A percentile compares a stretch with the other conserved stretches of the same genome.
Conservation (phyloP, 345 rosid genomes). For the Pelargonium nanum region DNA sequence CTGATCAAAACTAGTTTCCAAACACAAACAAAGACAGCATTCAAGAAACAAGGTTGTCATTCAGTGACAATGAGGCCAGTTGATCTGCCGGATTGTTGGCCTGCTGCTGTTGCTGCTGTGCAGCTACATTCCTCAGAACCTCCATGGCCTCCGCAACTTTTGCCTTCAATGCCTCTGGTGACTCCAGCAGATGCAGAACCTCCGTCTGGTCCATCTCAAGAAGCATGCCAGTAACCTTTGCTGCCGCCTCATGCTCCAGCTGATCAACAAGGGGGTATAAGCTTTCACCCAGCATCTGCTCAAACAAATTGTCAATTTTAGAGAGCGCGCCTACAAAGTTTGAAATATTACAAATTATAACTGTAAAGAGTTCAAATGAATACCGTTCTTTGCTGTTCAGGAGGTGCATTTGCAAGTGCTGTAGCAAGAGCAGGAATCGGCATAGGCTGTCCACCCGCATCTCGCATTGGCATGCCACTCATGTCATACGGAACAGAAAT, state of each 20-base stretch:
- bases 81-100: conserved; percentile 37
- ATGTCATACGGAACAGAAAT: conserved; percentile 48
- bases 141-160: conserved; percentile 73
- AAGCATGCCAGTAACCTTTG: conserved; percentile 77
- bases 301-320: no score
- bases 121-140: conserved; percentile 39
- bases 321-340: not conserved
- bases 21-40: not conserved
- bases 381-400: conserved; percentile 71
- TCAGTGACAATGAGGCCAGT: conserved; percentile 52
- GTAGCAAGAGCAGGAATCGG: conserved; percentile 55
- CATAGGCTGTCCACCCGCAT: conserved; percentile 37
- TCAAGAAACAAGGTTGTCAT: conserved; percentile 40
- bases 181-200: conserved; percentile 66
- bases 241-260: conserved; percentile 57
- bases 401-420: conserved; percentile 58
- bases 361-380: not conserved
- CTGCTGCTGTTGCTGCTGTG: conserved; percentile 48
- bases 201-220: conserved; percentile 85
- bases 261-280: conserved; percentile 64
- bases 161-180: conserved; percentile 54
- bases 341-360: not conserved
- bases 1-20: not conserved
- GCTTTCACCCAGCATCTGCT: conserved; percentile 66
- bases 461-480: conserved; percentile 48